Percentiles rank a stretch among this genome's conserved stretches.
Conservation (phyloP, 768 basidiomycete species). For the Mycena alexandri region DNA sequence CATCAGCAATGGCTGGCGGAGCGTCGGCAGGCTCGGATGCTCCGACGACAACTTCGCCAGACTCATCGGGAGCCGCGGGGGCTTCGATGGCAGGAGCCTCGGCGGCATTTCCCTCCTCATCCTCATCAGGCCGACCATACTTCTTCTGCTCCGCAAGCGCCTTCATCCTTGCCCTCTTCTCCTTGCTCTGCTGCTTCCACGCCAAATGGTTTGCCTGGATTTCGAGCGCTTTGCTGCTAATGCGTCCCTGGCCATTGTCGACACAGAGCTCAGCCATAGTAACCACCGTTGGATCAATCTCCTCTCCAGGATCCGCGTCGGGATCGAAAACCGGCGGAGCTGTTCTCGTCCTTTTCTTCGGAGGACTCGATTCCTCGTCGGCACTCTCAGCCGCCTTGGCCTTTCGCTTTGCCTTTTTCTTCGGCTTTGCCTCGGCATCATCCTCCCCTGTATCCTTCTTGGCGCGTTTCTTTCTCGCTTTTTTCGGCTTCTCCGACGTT, state of each 20-base stretch:
- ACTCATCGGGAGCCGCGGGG: conserved; percentile 6
- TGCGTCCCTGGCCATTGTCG: conserved; percentile 83
- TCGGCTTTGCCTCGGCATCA: conserved; percentile 8
- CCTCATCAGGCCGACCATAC: conserved; percentile 72
- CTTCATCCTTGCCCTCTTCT: conserved; percentile 75
- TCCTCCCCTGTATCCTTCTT: conserved; percentile 18
- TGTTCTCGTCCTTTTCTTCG: conserved; percentile 42
- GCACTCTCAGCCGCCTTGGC: conserved; percentile 4
- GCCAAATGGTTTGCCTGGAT: conserved; percentile 77
- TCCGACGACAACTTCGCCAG: conserved; percentile 24
- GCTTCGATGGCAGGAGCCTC: conserved; percentile 29
- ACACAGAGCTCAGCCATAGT: conserved; percentile 86
- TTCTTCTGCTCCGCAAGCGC: conserved; percentile 79
- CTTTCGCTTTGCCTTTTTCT: conserved; percentile 29
- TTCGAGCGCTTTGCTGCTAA: conserved; percentile 82
- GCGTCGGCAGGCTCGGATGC: conserved; percentile 20
- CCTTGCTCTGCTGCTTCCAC: conserved; percentile 78
- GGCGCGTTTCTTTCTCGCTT: conserved; percentile 15
- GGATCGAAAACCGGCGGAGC: conserved; percentile 70
- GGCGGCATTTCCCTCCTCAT: conserved; percentile 46
- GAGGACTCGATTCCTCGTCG: conserved; percentile 12
- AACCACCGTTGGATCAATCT: conserved; percentile 84
- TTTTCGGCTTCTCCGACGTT: conserved; percentile 17
- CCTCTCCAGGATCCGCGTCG: conserved; percentile 77
- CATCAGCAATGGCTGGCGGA: conserved; percentile 50